Conservation (phyloP, 2,329 filamentous ascomycete genomes). For the Zarea fungicola region DNA sequence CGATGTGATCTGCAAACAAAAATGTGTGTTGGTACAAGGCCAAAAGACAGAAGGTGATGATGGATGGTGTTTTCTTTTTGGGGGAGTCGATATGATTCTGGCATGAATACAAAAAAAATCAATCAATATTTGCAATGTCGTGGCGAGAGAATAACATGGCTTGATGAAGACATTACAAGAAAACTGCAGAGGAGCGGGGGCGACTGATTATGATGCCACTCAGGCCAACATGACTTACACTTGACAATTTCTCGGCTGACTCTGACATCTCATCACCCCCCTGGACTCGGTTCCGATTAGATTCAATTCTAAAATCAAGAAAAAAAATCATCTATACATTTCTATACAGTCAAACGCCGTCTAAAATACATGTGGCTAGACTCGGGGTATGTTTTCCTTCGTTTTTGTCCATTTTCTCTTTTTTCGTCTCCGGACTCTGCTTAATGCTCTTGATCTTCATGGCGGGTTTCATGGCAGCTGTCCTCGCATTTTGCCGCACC, state of each 20-base stretch:
- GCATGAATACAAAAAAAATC: neutral
- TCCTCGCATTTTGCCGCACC: conserved; percentile 8
- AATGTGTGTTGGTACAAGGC: neutral
- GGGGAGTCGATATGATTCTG: neutral
- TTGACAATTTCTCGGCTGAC: too few relatives aligned
- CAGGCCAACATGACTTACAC: too few relatives aligned
- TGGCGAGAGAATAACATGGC: too few relatives aligned
- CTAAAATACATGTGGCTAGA: conserved; percentile 5
- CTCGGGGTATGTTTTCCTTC: neutral
- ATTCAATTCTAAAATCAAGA: neutral
- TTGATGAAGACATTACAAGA: too few relatives aligned
- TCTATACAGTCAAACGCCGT: conserved; percentile 12
- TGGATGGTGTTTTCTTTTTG: conserved; percentile 1
- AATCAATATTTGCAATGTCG: neutral
- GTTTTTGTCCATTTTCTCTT: neutral
- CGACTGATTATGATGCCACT: too few relatives aligned
- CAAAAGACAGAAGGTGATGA: neutral
- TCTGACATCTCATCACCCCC: too few relatives aligned
- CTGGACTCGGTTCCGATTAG: too few relatives aligned
- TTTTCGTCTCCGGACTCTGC: neutral
- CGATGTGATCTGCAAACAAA: too few relatives aligned
- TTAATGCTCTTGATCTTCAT: neutral
- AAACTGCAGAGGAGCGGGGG: too few relatives aligned
- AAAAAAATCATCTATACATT: conserved; percentile 8
- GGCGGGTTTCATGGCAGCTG: conserved; percentile 1